Conservation (phyloP, 108 stramenopile species). For the Pseudonitzschia delicatissima region DNA sequence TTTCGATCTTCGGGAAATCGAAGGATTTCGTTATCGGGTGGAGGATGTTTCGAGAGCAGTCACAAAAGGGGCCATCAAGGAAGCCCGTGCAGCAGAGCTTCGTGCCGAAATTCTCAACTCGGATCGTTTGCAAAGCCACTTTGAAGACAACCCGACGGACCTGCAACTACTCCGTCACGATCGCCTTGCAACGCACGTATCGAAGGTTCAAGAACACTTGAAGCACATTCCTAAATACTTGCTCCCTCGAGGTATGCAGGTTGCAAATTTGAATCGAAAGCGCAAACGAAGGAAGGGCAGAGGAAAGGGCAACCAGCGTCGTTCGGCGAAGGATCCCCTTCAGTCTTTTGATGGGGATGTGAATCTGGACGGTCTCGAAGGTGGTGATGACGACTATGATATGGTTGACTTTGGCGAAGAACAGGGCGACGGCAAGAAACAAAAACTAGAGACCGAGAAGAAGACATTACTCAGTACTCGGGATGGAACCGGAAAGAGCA, state of each 20-base stretch:
- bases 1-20: slow-evolving; percentile 93
- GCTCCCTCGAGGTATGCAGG: slow-evolving; percentile 89
- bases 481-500: slow-evolving; percentile 82
- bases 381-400: slow-evolving; percentile 46
- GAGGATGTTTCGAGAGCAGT: slow-evolving; percentile 92
- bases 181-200: slow-evolving; percentile 68
- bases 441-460: slow-evolving; percentile 49
- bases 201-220: slow-evolving; percentile 84
- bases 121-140: slow-evolving; percentile 88
- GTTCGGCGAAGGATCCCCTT: slow-evolving; percentile 82
- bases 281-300: slow-evolving; percentile 67
- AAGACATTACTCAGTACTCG: slow-evolving; percentile 61
- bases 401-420: slow-evolving; percentile 30
- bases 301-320: slow-evolving; percentile 33
- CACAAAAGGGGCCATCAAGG: slow-evolving; percentile 78
- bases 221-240: slow-evolving; percentile 94
- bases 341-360: slow-evolving; percentile 80
- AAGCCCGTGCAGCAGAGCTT: slow-evolving; percentile 92
- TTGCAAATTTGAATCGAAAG: slow-evolving; percentile 76
- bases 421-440: slow-evolving; percentile 20
- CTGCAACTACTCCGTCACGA: slow-evolving; percentile 84
- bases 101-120: slow-evolving; percentile 94
- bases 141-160: slow-evolving; percentile 93
- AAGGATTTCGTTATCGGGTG: slow-evolving; percentile 96
- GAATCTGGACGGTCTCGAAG: slow-evolving; percentile 55